Base-by-base conservation (phyloP, 1,284 basidiomycete species). In the Anthracocystis setariae region DNA sequence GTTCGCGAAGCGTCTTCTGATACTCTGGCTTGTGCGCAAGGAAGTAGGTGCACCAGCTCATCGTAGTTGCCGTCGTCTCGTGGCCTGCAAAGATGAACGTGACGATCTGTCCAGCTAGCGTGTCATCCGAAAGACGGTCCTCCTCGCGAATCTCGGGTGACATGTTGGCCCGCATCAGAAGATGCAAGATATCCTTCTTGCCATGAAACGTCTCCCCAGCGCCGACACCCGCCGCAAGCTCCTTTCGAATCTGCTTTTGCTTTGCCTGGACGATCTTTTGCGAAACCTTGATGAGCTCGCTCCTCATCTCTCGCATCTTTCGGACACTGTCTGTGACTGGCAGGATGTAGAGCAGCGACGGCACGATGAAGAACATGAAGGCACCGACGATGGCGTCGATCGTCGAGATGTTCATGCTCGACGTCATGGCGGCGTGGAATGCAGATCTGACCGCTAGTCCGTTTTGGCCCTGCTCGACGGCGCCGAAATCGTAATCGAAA, bases 11-110 rank as follows among this genome's bases (percentile, higher is more conserved):
- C 18, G 48, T 46, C 2, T 42, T 38, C 46, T 81, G 79, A 10
- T 74, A 62, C 5, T 58, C 50, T 1, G 43, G 71, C 35, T 80
- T 45, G 44, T 74, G 50, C 2, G 77, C 62, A 12, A 82, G 66
- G 24, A 74, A 62, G 33, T 69, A 65, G 2, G 81, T 63, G 18
- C 76, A 69, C 81, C 81, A 83, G 23, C 66, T 64, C 27, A 76
- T 59, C 39, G 75, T 77, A 4, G 67, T 70, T 21, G 61, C 54
- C 20, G 74, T 73, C 10, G 81, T 80, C 52, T 83, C 81, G 72
- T 82, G 80, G 0, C 80, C 81, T 12, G 74, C 77, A 59, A 82
- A 80, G 44, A 79, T 74, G 27, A 81, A 75, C 0, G 78, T 79
- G 0, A 76, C 72, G 5, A 79, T 66, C 54, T 81, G 78, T 63